Conservation (phyloP, 257 asterid species). For the Salvia rosmarinus region DNA sequence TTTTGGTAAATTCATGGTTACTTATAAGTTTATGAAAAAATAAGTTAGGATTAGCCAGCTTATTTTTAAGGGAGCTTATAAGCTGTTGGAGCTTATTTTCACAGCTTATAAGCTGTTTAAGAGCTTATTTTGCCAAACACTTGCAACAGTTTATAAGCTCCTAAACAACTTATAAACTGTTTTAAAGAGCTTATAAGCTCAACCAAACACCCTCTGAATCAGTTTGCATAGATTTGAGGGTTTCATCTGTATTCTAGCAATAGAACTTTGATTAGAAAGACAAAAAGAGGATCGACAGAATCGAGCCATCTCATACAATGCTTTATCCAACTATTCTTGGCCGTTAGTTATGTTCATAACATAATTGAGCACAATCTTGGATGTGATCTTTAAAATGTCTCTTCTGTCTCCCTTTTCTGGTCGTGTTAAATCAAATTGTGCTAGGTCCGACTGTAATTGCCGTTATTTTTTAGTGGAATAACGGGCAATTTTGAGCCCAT, state of each 20-base stretch:
- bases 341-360: neutral
- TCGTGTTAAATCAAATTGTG: slow-evolving; percentile 72
- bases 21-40: too few species aligned
- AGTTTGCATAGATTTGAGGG: neutral
- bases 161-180: too few species aligned
- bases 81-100: too few species aligned
- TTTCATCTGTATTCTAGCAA: neutral
- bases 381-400: slow-evolving; percentile 1
- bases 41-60: too few species aligned
- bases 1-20: too few species aligned
- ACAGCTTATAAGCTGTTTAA: too few species aligned
- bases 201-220: too few species aligned
- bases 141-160: too few species aligned
- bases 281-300: neutral
- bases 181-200: too few species aligned
- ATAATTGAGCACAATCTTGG: slow-evolving; percentile 4
- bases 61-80: too few species aligned
- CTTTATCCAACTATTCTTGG: neutral
- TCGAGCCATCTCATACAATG: neutral
- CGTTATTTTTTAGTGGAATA: slow-evolving; percentile 89
- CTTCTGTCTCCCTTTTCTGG: slow-evolving; percentile 49
- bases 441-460: slow-evolving; percentile 89
- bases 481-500: neutral
- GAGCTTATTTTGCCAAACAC: too few species aligned
- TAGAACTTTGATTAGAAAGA: slow-evolving; percentile 1